Evolutionary conservation across 352 stramenopile species (phyloP).

Genomic region (Saprolegnia parasitica): DNA sequence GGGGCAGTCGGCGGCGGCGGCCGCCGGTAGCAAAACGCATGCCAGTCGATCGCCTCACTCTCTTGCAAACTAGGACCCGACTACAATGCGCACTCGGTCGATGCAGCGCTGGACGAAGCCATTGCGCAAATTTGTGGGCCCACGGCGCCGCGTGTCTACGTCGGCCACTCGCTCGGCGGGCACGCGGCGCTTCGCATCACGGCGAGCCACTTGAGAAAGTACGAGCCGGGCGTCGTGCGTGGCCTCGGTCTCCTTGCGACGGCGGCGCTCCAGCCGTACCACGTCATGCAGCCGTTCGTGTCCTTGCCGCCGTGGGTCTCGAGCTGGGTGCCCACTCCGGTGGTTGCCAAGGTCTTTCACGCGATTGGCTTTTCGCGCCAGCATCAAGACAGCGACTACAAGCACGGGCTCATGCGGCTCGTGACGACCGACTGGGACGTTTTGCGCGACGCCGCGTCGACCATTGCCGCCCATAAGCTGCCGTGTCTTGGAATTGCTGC

Average conservation of each 20-base stretch:
- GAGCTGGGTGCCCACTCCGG: neutral
- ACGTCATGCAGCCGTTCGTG: conserved; percentile 12
- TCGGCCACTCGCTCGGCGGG: conserved; percentile 20
- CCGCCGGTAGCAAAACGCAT: neutral
- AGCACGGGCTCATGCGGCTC: conserved; percentile 7
- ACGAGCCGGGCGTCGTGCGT: neutral
- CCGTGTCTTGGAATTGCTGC: conserved; percentile 7
- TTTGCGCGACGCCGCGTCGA: neutral
- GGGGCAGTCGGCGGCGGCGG: neutral
- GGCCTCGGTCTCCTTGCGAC: conserved; percentile 6
- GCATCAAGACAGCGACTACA: conserved; percentile 9
- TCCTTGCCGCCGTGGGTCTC: neutral
- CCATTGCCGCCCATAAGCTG: conserved; percentile 1
- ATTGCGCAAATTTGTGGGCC: neutral
- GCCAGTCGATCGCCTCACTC: neutral
- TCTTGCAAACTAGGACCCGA: neutral
- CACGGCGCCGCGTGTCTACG: neutral
- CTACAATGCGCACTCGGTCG: conserved; percentile 12
- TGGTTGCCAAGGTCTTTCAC: conserved; percentile 16
- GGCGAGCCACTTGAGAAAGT: conserved; percentile 1
- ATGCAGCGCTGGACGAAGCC: conserved; percentile 19
- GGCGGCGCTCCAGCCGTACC: conserved; percentile 14
- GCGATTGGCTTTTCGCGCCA: conserved; percentile 9
- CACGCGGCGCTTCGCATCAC: conserved; percentile 20
- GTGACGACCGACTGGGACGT: conserved; percentile 1